These are phyloP conservation scores for Cucurbita ficifolia DNA, from an alignment of 306 rosid species.

Conservation along the genomic window DNA sequence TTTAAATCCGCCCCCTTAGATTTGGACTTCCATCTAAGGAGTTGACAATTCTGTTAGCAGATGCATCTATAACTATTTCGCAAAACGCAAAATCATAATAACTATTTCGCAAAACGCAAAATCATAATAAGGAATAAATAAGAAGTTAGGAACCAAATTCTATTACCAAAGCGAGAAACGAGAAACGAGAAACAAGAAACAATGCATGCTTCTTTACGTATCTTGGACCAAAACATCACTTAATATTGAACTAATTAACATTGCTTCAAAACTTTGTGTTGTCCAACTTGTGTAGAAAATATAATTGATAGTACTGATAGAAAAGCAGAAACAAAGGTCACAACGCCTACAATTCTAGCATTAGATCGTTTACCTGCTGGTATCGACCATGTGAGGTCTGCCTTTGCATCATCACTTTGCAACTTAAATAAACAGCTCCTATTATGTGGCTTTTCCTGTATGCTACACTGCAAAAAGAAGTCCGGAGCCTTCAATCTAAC, in stretches of 20 bases:
- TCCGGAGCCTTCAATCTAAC: slow-evolving; percentile 50
- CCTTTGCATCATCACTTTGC: slow-evolving; percentile 14
- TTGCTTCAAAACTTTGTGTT: slow-evolving; percentile 23
- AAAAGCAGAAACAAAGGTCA: slow-evolving; percentile 49
- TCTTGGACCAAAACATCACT: not conserved
- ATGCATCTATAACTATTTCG: too few species aligned
- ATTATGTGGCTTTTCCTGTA: slow-evolving; percentile 16
- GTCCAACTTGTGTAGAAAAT: slow-evolving; percentile 19
- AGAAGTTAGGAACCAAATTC: not conserved
- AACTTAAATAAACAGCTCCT: slow-evolving; percentile 30
- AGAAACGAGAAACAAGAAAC: not conserved
- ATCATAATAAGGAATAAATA: too few species aligned
- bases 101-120: not conserved
- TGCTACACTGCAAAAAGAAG: slow-evolving; percentile 37
- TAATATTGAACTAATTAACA: slow-evolving; percentile 2
- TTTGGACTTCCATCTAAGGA: too few species aligned
- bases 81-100: too few species aligned
- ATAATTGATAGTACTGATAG: slow-evolving; percentile 38
- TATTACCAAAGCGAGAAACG: not conserved
- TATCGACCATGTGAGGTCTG: slow-evolving; percentile 40
- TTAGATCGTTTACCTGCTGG: slow-evolving; percentile 54
- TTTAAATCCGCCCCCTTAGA: too few species aligned
- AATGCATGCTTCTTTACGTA: not conserved
- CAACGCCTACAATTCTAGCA: slow-evolving; percentile 28
- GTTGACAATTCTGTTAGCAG: too few species aligned